Evolutionary conservation across 1,139 yeast genomes (phyloP).

Genomic region (Scheffersomyces titani): DNA sequence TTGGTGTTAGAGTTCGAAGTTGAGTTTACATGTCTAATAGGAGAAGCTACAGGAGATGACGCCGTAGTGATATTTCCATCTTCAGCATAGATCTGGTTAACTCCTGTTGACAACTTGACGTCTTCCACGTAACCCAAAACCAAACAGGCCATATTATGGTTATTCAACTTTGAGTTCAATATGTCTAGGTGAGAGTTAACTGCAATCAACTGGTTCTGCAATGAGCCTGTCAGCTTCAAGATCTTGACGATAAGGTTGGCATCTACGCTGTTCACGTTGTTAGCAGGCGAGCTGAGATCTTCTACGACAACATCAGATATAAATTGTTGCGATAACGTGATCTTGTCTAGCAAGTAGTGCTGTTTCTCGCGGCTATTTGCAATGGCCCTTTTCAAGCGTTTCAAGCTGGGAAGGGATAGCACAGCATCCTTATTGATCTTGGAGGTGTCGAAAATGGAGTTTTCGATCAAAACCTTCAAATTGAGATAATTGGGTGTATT

Average conservation of each 20-base stretch:
- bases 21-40: not conserved
- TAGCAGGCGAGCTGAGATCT: not conserved
- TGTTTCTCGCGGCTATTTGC: conserved; percentile 34
- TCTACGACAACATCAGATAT: conserved; percentile 27
- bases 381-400: conserved; percentile 28
- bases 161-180: conserved; percentile 28
- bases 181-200: conserved; percentile 33
- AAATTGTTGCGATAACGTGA: conserved; percentile 38
- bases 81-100: conserved; percentile 3
- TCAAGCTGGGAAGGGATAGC: conserved; percentile 31
- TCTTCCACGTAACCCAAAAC: conserved; percentile 50
- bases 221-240: conserved; percentile 33
- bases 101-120: conserved; percentile 27
- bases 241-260: conserved; percentile 30
- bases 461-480: conserved; percentile 45
- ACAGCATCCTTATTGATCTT: conserved; percentile 39
- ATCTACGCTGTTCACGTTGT: conserved; percentile 15
- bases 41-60: not conserved
- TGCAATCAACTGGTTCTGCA: conserved; percentile 33
- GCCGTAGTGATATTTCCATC: conserved; percentile 3
- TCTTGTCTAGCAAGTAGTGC: conserved; percentile 34
- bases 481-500: conserved; percentile 37
- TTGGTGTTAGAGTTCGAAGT: not conserved
- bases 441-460: conserved; percentile 44
- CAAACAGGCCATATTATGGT: conserved; percentile 47